Conservation (phyloP, 75 land plant species). For the Pinus taeda region DNA sequence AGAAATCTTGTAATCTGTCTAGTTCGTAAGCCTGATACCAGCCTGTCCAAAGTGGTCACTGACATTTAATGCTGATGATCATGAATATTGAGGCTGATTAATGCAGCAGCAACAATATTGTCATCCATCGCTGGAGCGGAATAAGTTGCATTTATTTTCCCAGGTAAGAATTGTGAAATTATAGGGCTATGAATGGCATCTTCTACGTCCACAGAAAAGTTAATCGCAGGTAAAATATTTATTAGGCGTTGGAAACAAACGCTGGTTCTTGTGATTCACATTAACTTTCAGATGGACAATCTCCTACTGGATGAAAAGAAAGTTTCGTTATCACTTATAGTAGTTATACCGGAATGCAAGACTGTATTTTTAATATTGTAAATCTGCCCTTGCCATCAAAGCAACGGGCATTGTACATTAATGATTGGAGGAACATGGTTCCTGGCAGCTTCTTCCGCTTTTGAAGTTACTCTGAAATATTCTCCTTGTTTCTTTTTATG, state of each 20-base stretch:
- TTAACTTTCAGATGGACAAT: not conserved
- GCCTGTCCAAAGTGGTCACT: constrained; percentile 4
- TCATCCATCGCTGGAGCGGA: not conserved
- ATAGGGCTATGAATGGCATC: not conserved
- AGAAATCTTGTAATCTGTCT: constrained; percentile 3
- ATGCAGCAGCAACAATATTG: not conserved
- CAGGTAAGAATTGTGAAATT: not conserved
- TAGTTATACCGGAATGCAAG: not conserved
- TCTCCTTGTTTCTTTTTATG: not conserved
- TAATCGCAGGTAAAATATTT: not conserved
- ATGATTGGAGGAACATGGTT: not conserved
- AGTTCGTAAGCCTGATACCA: constrained; percentile 2
- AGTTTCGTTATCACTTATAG: constrained; percentile 3
- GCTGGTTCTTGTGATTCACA: not conserved
- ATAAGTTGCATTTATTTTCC: constrained; percentile 5
- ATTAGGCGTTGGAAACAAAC: not conserved
- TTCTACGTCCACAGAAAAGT: not conserved
- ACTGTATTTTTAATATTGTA: constrained; percentile 11
- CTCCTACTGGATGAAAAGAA: not conserved
- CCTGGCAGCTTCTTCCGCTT: not conserved
- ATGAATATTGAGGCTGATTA: constrained; percentile 7
- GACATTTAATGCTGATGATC: constrained; percentile 5
- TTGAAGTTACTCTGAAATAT: not conserved
- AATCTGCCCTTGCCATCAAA: constrained; percentile 7
- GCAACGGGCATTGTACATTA: constrained; percentile 10